Conservation (phyloP, 495 filamentous ascomycete genomes). For the Oidiodendron maius region DNA sequence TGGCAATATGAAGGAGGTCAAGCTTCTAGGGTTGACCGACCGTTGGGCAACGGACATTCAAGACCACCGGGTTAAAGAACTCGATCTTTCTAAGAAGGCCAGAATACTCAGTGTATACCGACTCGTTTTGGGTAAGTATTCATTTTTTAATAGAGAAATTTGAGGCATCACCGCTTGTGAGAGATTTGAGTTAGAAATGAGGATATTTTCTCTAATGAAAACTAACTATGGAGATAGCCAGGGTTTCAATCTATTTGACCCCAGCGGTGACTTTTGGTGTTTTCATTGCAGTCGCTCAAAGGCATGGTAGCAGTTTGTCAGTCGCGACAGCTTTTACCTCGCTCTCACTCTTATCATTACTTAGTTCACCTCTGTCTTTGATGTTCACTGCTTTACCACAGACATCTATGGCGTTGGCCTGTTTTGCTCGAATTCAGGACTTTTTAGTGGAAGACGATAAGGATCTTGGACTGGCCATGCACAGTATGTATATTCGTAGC, state of each 20-base stretch:
- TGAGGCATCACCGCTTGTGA: no score
- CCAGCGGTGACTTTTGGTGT: constrained; percentile 32
- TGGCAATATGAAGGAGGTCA: constrained; percentile 29
- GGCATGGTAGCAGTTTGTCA: constrained; percentile 12
- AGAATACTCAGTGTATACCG: background rate
- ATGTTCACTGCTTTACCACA: constrained; percentile 22
- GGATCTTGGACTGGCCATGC: no score
- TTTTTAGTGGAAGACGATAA: no score
- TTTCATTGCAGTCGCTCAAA: constrained; percentile 27
- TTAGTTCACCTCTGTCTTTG: constrained; percentile 23
- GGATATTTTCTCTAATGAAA: no score
- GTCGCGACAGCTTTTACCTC: constrained; percentile 29
- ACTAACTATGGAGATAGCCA: no score
- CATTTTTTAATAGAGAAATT: no score
- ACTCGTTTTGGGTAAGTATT: no score
- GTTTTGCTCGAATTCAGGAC: constrained; percentile 30
- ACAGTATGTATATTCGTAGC: background rate
- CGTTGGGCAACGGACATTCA: constrained; percentile 16
- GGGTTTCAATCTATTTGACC: constrained; percentile 28
- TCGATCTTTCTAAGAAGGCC: background rate
- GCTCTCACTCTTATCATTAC: constrained; percentile 29
- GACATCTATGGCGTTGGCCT: constrained; percentile 22
- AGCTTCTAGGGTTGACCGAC: constrained; percentile 27
- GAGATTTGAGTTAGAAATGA: no score
- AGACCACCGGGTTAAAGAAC: constrained; percentile 21